Percentiles rank a stretch among this genome's conserved stretches.
These are phyloP conservation scores for Colletotrichum tabaci DNA, from an alignment of 2,329 filamentous ascomycete genomes.

Conservation along the genomic window DNA sequence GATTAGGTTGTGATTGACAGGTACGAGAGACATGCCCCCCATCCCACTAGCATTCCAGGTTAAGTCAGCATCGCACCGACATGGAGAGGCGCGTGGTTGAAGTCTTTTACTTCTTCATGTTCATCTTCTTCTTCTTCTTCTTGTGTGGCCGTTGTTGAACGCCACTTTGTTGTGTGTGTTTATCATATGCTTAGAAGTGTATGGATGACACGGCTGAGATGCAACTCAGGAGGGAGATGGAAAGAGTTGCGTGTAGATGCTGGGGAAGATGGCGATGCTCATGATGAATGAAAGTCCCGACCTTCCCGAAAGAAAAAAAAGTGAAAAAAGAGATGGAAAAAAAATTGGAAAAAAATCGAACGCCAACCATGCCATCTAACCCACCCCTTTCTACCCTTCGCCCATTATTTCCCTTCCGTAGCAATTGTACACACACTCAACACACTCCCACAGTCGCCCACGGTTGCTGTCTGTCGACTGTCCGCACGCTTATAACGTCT, in stretches of 20 bases:
- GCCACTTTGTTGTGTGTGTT: slow-evolving; percentile 13
- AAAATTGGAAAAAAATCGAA: background rate
- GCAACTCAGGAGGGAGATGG: background rate
- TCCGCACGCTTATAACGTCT: slow-evolving; percentile 21
- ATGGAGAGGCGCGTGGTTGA: slow-evolving; percentile 1
- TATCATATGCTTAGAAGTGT: background rate
- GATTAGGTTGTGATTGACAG: slow-evolving; percentile 5
- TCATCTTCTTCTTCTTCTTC: background rate
- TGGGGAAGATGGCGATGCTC: slow-evolving; percentile 31
- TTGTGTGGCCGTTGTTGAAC: slow-evolving; percentile 36
- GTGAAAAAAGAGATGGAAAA: too few species aligned
- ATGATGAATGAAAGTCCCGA: slow-evolving; percentile 36
- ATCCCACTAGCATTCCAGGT: too few species aligned
- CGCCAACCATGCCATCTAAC: slow-evolving; percentile 26
- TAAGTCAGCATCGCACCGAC: background rate
- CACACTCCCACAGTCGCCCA: background rate
- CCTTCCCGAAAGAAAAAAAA: slow-evolving; percentile 1
- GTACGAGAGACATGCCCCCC: background rate
- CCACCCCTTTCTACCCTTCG: background rate
- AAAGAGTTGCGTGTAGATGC: background rate
- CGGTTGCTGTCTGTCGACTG: too few species aligned
- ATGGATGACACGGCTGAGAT: background rate
- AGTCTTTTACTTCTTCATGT: background rate
- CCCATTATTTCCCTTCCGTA: background rate
- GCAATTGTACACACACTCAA: slow-evolving; percentile 29